Conservation (phyloP, 2,329 filamentous ascomycete genomes). For the Calonectria multiphialidica region DNA sequence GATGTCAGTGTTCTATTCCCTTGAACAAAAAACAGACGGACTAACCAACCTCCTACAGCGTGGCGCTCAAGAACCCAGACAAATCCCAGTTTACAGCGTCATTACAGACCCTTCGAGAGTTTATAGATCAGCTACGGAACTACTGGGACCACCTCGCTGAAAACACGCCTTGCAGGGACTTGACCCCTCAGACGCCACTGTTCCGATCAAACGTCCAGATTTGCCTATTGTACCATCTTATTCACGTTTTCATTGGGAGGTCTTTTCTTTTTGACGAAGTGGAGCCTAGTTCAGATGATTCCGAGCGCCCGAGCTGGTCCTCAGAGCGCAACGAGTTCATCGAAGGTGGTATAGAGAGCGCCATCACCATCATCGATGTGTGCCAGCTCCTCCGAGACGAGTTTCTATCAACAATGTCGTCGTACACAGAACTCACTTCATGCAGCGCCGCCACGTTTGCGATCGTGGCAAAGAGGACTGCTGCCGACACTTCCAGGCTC, state of each 20-base stretch:
- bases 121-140: slow-evolving; percentile 22
- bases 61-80: background rate
- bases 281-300: background rate
- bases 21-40: background rate
- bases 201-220: slow-evolving; percentile 64
- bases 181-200: slow-evolving; percentile 50
- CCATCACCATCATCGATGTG: background rate
- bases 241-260: slow-evolving; percentile 65
- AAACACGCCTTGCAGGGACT: slow-evolving; percentile 49
- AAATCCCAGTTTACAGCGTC: background rate
- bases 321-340: background rate
- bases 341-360: background rate
- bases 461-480: background rate
- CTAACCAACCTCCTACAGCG: background rate
- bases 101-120: background rate
- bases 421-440: background rate
- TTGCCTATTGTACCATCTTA: slow-evolving; percentile 63
- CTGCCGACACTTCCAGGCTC: background rate
- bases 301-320: background rate
- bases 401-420: background rate
- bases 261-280: slow-evolving; percentile 51
- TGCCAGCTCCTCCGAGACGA: background rate
- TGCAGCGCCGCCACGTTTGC: background rate
- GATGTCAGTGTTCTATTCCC: too few relatives aligned
- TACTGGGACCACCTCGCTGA: slow-evolving; percentile 53